phyloP scores from a whole-genome alignment of 2,329 filamentous ascomycete genomes.

The Penicillium sumatraense region DNA sequence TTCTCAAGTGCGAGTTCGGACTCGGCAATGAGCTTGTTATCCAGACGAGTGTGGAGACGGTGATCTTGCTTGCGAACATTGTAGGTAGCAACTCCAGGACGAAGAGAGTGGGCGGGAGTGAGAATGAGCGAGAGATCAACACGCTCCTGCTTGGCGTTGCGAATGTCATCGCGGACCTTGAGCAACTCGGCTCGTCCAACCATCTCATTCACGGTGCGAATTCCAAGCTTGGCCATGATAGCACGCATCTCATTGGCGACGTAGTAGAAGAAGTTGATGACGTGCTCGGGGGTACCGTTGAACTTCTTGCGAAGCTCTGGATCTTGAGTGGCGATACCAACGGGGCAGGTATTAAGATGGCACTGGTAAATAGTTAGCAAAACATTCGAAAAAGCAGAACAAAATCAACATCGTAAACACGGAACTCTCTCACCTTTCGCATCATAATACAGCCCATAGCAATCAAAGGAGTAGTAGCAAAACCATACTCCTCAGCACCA shows the following conservation, averaged over 20 bases:
- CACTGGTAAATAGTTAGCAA: slow-evolving; percentile 27
- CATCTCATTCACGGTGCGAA: slow-evolving; percentile 97
- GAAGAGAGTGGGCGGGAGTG: slow-evolving; percentile 92
- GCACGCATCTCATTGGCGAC: slow-evolving; percentile 93
- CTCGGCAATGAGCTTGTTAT: slow-evolving; percentile 97
- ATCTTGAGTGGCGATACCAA: slow-evolving; percentile 94
- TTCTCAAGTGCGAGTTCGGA: slow-evolving; percentile 94
- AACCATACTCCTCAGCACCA: slow-evolving; percentile 97
- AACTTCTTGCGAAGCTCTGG: slow-evolving; percentile 95
- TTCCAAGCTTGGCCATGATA: slow-evolving; percentile 94
- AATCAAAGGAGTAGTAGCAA: slow-evolving; percentile 91
- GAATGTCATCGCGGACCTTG: slow-evolving; percentile 83
- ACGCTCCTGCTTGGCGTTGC: slow-evolving; percentile 86
- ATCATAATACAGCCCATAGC: slow-evolving; percentile 98
- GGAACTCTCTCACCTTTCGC: slow-evolving; percentile 48
- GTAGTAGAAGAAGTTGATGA: slow-evolving; percentile 99
- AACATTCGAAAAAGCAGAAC: neutral
- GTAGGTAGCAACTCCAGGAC: slow-evolving; percentile 93
- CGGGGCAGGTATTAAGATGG: slow-evolving; percentile 76
- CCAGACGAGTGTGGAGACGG: slow-evolving; percentile 85
- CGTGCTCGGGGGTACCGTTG: slow-evolving; percentile 87
- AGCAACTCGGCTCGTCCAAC: slow-evolving; percentile 88
- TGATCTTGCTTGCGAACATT: slow-evolving; percentile 98
- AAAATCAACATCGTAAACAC: too few species aligned
- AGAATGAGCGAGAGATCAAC: slow-evolving; percentile 91